These are phyloP conservation scores for Aspergillus bertholletiae DNA, from an alignment of 495 filamentous ascomycete genomes.

Conservation along the genomic window DNA sequence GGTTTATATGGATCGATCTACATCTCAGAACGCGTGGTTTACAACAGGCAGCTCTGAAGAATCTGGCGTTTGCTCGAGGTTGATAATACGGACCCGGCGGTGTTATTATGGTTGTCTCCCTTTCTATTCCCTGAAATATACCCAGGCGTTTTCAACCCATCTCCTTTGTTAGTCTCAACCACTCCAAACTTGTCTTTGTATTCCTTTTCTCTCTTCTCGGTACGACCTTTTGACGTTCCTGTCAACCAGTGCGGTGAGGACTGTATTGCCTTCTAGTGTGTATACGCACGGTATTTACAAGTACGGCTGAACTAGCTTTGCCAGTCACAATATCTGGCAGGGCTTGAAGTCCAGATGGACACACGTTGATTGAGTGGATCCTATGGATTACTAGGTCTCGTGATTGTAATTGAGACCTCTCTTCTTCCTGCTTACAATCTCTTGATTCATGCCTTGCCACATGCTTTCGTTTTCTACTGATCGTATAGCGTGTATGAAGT, in stretches of 20 bases:
- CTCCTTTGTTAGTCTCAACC: slow-evolving; percentile 3
- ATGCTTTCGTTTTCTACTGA: neutral
- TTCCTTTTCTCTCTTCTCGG: neutral
- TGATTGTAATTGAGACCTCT: neutral
- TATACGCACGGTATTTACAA: neutral
- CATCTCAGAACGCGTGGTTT: slow-evolving; percentile 22
- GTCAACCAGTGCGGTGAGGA: neutral
- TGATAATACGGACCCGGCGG: slow-evolving; percentile 21
- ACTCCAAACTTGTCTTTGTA: slow-evolving; percentile 1
- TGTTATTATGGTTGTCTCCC: slow-evolving; percentile 17
- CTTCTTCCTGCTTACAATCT: neutral
- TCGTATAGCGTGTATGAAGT: neutral
- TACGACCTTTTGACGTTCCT: neutral
- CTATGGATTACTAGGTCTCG: neutral
- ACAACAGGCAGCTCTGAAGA: slow-evolving; percentile 21
- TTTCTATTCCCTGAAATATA: slow-evolving; percentile 26
- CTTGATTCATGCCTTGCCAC: neutral
- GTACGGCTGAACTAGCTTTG: neutral
- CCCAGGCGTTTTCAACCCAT: slow-evolving; percentile 19
- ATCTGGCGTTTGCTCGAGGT: slow-evolving; percentile 27
- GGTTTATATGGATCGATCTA: slow-evolving; percentile 22
- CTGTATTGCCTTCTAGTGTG: neutral
- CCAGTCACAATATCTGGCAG: neutral
- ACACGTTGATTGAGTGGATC: neutral
- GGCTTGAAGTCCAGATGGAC: neutral